Percentiles rank a stretch among this genome's conserved stretches.
These are phyloP conservation scores for Serendipita indica DNA, from an alignment of 768 basidiomycete species.

Conservation along the genomic window DNA sequence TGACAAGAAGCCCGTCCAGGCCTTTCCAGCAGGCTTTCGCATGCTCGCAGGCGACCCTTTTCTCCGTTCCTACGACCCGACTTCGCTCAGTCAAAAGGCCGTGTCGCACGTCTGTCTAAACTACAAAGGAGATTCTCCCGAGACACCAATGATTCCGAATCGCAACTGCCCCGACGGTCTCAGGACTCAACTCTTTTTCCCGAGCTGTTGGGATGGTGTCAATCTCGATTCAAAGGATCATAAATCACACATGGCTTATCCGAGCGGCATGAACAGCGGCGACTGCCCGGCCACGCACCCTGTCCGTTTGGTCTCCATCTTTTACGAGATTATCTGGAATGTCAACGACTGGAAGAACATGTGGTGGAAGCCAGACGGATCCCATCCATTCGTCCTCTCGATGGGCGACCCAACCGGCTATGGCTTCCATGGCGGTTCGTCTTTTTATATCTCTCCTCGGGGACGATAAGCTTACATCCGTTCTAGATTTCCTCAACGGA, in stretches of 20 bases:
- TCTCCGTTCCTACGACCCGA: constrained; percentile 10
- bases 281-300: constrained; percentile 17
- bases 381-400: constrained; percentile 10
- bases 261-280: constrained; percentile 14
- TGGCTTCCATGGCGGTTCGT: constrained; percentile 5
- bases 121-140: neutral
- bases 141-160: neutral
- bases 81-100: constrained; percentile 4
- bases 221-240: constrained; percentile 17
- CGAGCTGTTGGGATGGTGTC: constrained; percentile 18
- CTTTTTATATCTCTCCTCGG: neutral
- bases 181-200: constrained; percentile 15
- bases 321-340: constrained; percentile 15
- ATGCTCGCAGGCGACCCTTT: constrained; percentile 14
- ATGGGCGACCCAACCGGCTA: constrained; percentile 9
- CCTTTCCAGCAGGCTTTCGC: constrained; percentile 9
- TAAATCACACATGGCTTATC: constrained; percentile 18
- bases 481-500: constrained; percentile 12
- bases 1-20: neutral
- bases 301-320: constrained; percentile 15
- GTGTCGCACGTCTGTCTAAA: constrained; percentile 10
- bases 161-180: constrained; percentile 11
- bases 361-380: neutral
- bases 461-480: neutral
- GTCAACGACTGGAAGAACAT: constrained; percentile 11